These are phyloP conservation scores for Sphaerulina vaccinii DNA, from an alignment of 2,329 filamentous ascomycete genomes.

Conservation along the genomic window DNA sequence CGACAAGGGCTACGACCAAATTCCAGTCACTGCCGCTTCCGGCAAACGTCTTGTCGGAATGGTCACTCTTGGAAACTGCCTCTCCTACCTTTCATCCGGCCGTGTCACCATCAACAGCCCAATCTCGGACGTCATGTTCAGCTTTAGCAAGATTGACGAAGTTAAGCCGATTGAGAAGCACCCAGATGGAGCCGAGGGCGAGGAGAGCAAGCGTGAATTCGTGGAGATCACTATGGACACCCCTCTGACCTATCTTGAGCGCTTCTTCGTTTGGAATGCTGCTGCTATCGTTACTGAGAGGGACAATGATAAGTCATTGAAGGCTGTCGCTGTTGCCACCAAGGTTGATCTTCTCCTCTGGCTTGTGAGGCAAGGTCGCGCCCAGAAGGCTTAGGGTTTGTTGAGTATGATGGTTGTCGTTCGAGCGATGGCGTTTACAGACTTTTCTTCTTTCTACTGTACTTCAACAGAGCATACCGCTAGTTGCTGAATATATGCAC, in stretches of 20 bases:
- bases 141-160: constrained; percentile 84
- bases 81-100: constrained; percentile 83
- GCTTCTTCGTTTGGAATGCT: constrained; percentile 98
- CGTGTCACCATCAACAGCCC: constrained; percentile 71
- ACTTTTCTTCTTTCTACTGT: neutral
- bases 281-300: constrained; percentile 90
- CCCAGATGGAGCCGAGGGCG: constrained; percentile 47
- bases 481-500: neutral
- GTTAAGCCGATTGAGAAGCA: constrained; percentile 84
- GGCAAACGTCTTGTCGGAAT: constrained; percentile 77
- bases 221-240: constrained; percentile 94
- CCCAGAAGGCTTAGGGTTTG: constrained; percentile 1
- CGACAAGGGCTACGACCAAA: constrained; percentile 95
- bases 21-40: constrained; percentile 75
- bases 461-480: neutral
- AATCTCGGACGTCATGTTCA: constrained; percentile 92
- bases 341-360: constrained; percentile 95
- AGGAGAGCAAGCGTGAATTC: constrained; percentile 62
- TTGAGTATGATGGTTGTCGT: neutral
- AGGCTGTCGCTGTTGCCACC: constrained; percentile 86
- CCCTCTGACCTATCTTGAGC: constrained; percentile 75
- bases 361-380: constrained; percentile 67
- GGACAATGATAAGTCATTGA: constrained; percentile 53
- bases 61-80: constrained; percentile 89
- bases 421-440: constrained; percentile 11